These are phyloP conservation scores for Knoxdaviesia capensis DNA, from an alignment of 2,329 filamentous ascomycete genomes.

Conservation along the genomic window DNA sequence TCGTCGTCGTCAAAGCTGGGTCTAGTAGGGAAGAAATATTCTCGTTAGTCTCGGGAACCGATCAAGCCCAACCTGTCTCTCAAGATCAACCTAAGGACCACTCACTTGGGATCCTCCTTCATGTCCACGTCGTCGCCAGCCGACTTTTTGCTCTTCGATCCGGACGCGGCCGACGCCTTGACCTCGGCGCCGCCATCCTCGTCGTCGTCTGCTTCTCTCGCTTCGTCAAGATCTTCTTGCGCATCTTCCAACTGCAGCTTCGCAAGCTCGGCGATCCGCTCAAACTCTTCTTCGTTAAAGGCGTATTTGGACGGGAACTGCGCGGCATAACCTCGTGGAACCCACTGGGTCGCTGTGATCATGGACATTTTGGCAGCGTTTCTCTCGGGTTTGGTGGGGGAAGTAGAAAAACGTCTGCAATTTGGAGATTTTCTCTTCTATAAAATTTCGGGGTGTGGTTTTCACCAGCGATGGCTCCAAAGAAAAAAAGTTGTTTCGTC, in stretches of 20 bases:
- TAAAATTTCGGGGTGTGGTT: too few relatives aligned
- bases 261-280: constrained; percentile 54
- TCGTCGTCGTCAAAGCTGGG: constrained; percentile 56
- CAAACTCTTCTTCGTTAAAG: constrained; percentile 56
- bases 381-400: neutral
- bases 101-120: constrained; percentile 4
- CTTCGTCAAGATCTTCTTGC: constrained; percentile 47
- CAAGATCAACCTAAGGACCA: too few relatives aligned
- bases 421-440: too few relatives aligned
- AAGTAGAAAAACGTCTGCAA: neutral
- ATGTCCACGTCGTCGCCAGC: constrained; percentile 2
- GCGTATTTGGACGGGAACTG: constrained; percentile 58
- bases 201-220: constrained; percentile 9
- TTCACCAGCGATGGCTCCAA: too few relatives aligned
- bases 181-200: constrained; percentile 9
- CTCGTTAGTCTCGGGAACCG: too few relatives aligned
- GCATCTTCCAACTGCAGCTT: constrained; percentile 79
- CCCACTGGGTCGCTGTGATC: constrained; percentile 61
- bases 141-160: too few relatives aligned
- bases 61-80: too few relatives aligned
- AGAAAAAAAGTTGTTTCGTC: too few relatives aligned
- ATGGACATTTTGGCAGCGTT: constrained; percentile 35
- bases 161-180: neutral
- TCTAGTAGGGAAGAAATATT: too few relatives aligned
- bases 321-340: constrained; percentile 56